These are phyloP conservation scores for Cercophora newfieldiana DNA, from an alignment of 495 filamentous ascomycete species.

Conservation along the genomic window DNA sequence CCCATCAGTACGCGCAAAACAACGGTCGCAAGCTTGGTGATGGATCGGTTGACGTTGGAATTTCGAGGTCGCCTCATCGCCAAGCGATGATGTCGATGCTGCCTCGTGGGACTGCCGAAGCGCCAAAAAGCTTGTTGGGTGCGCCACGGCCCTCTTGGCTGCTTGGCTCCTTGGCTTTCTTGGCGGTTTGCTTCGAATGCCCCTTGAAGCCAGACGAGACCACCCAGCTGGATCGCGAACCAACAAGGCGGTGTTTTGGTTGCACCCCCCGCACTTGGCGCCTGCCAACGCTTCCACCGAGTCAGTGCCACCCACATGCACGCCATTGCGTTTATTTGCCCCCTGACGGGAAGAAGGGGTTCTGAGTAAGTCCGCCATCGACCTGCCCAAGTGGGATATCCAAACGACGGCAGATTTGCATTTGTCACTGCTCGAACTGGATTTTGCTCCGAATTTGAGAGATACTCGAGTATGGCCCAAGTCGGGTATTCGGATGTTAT, in stretches of 20 bases:
- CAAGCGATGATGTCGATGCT: background rate
- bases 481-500: background rate
- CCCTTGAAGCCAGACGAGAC: background rate
- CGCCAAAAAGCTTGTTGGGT: background rate
- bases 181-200: background rate
- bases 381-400: background rate
- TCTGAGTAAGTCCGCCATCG: background rate
- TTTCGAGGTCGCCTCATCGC: background rate
- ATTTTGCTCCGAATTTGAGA: too few species aligned
- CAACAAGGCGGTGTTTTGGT: background rate
- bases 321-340: background rate
- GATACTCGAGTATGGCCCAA: background rate
- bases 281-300: background rate
- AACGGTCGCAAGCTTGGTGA: background rate
- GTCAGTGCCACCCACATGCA: background rate
- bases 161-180: conserved; percentile 1
- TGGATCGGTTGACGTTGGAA: background rate
- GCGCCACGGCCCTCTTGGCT: background rate
- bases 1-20: background rate
- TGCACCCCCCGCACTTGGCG: background rate
- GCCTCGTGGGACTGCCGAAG: background rate
- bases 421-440: too few species aligned
- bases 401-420: background rate
- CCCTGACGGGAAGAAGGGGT: background rate
- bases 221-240: background rate